Evolutionary conservation across 2,329 filamentous ascomycete genomes (phyloP).

Genomic region (Trichoderma atroviride): DNA sequence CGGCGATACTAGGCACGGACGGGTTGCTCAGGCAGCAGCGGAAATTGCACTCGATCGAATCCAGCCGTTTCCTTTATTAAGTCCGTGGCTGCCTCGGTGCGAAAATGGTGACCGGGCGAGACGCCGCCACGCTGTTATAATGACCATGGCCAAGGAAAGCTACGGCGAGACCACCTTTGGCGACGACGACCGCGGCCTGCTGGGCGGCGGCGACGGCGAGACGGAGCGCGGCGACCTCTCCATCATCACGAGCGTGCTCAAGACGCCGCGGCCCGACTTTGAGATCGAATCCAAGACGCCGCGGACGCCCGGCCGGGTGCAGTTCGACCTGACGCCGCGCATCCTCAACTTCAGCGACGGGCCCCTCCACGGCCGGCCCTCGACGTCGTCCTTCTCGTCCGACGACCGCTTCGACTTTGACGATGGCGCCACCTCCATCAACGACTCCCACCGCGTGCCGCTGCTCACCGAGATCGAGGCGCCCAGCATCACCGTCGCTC

Average conservation of each 20-base stretch:
- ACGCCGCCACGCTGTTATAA: slow-evolving; percentile 32
- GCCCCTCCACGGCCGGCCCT: slow-evolving; percentile 15
- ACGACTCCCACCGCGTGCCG: slow-evolving; percentile 62
- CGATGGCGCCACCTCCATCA: slow-evolving; percentile 53
- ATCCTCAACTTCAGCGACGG: slow-evolving; percentile 41
- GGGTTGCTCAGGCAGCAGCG: not conserved
- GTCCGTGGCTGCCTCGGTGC: slow-evolving; percentile 2
- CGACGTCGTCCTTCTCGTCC: slow-evolving; percentile 24
- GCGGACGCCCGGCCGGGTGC: slow-evolving; percentile 68
- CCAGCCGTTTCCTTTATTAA: not conserved
- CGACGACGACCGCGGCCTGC: slow-evolving; percentile 41
- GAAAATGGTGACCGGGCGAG: slow-evolving; percentile 25
- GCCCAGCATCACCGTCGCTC: slow-evolving; percentile 71
- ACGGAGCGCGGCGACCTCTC: slow-evolving; percentile 36
- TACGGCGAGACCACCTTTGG: slow-evolving; percentile 37
- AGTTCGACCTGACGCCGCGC: slow-evolving; percentile 65
- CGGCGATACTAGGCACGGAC: not conserved
- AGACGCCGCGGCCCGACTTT: slow-evolving; percentile 30
- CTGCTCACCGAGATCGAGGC: slow-evolving; percentile 83
- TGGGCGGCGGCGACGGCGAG: slow-evolving; percentile 31
- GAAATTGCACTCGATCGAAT: not conserved
- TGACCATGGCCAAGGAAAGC: slow-evolving; percentile 39
- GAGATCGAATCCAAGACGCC: slow-evolving; percentile 33
- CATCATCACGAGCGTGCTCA: slow-evolving; percentile 28
- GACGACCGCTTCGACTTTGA: slow-evolving; percentile 52